Percentiles rank a stretch among this genome's conserved stretches.
phyloP scores from a whole-genome alignment of 2,329 filamentous ascomycete species.

The Aspergillus thermomutatus region DNA sequence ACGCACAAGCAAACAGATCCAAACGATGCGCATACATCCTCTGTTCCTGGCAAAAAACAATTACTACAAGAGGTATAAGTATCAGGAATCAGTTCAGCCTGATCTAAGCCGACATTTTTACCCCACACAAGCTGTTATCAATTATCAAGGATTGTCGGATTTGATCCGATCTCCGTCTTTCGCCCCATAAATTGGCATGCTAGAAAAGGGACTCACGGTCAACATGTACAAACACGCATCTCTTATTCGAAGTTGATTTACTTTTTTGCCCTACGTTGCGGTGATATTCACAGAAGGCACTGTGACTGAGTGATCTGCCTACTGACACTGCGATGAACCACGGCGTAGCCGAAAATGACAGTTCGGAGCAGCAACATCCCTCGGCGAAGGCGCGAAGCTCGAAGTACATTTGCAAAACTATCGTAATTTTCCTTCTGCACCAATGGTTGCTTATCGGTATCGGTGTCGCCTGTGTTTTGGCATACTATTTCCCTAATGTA shows the following conservation, averaged over 20 bases:
- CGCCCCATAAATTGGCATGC: background rate
- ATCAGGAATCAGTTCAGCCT: background rate
- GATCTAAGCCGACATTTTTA: background rate
- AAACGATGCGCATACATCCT: background rate
- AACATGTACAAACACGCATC: background rate
- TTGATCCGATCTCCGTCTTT: conserved; percentile 2
- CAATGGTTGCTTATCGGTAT: conserved; percentile 67
- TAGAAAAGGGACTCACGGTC: background rate
- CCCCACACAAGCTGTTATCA: background rate
- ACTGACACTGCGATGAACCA: background rate
- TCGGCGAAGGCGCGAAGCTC: background rate
- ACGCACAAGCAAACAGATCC: background rate
- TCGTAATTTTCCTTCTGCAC: conserved; percentile 36
- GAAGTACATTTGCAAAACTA: conserved; percentile 16
- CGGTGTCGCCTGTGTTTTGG: conserved; percentile 51
- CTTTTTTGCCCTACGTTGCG: background rate
- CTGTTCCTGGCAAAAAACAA: background rate
- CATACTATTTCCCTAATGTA: conserved; percentile 52
- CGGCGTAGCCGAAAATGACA: background rate
- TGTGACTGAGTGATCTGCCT: background rate
- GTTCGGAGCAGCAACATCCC: background rate
- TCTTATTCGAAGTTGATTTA: background rate
- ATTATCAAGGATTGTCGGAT: conserved; percentile 4
- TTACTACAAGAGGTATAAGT: background rate
- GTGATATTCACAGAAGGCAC: background rate